Conservation (phyloP, 306 rosid genomes). For the Lithocarpus polystachyus region DNA sequence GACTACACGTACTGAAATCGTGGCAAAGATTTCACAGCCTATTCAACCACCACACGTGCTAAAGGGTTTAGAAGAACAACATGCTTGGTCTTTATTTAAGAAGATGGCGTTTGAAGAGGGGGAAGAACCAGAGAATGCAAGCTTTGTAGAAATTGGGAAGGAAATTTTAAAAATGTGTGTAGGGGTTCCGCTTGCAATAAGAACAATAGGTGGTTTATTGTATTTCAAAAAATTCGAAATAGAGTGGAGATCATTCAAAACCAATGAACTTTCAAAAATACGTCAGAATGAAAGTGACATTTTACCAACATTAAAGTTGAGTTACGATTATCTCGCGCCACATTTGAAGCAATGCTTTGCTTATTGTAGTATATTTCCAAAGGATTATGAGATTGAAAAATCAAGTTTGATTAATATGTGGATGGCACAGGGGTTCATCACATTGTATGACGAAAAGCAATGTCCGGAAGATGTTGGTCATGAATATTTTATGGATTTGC, state of each 20-base stretch:
- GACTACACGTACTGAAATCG: rapidly evolving
- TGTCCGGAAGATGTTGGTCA: too few relatives aligned
- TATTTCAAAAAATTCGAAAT: rapidly evolving
- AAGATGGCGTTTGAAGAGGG: conserved; percentile 1
- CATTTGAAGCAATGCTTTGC: too few relatives aligned
- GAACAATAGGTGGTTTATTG: rapidly evolving
- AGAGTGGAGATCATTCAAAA: rapidly evolving
- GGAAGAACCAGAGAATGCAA: neutral
- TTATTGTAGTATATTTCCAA: too few relatives aligned
- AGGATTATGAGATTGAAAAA: rapidly evolving
- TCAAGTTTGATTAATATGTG: too few relatives aligned
- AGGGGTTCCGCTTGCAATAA: too few relatives aligned
- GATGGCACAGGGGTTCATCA: too few relatives aligned
- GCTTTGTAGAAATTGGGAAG: rapidly evolving
- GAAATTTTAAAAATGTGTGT: rapidly evolving
- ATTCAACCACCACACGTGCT: neutral
- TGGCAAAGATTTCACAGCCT: rapidly evolving
- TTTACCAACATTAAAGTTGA: too few relatives aligned
- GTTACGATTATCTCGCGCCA: rapidly evolving
- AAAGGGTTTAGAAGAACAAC: neutral
- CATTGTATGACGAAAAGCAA: rapidly evolving
- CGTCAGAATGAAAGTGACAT: rapidly evolving
- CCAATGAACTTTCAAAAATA: rapidly evolving
- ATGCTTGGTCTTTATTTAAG: neutral
- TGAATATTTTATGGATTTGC: too few relatives aligned